Percentiles rank a stretch among this genome's conserved stretches.
These are phyloP conservation scores for Diplocarpon rosae DNA, from an alignment of 2,329 filamentous ascomycete species.

Conservation along the genomic window DNA sequence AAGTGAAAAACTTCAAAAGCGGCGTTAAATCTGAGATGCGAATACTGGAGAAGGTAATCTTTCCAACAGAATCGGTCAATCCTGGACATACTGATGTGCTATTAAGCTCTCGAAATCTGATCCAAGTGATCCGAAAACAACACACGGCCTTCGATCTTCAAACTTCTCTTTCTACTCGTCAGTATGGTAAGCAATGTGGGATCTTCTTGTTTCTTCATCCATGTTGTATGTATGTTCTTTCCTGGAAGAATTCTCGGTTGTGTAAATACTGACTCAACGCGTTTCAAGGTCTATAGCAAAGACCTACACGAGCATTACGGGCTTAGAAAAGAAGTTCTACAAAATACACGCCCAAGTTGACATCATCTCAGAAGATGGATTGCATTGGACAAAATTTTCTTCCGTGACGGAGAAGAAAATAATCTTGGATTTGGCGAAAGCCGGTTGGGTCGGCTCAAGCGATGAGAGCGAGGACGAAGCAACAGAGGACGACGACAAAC, in stretches of 20 bases:
- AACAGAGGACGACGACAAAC: constrained; percentile 32
- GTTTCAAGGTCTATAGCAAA: constrained; percentile 37
- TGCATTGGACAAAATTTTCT: constrained; percentile 58
- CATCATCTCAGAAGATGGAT: constrained; percentile 50
- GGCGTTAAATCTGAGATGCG: constrained; percentile 37
- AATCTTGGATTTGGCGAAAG: constrained; percentile 57
- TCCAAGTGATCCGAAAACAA: constrained; percentile 25
- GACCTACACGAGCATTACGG: constrained; percentile 41
- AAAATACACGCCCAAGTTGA: constrained; percentile 47
- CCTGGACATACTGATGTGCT: background rate
- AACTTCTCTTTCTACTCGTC: constrained; percentile 55
- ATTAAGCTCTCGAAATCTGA: constrained; percentile 13
- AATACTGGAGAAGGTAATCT: constrained; percentile 33
- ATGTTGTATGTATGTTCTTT: too few species aligned
- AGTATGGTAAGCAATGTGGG: constrained; percentile 37
- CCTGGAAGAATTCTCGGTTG: too few species aligned
- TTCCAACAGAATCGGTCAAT: background rate
- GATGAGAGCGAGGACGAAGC: constrained; percentile 33
- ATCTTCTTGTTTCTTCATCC: too few species aligned
- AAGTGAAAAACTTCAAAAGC: constrained; percentile 38
- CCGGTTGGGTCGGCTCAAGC: constrained; percentile 45
- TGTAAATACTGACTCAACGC: too few species aligned
- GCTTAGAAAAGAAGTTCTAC: constrained; percentile 46
- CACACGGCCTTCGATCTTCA: constrained; percentile 51
- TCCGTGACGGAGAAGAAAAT: constrained; percentile 52